A percentile compares a stretch with the other conserved stretches of the same genome.
Evolutionary conservation across 768 basidiomycete genomes (phyloP).

Genomic region (Boletus tomentosulus): DNA sequence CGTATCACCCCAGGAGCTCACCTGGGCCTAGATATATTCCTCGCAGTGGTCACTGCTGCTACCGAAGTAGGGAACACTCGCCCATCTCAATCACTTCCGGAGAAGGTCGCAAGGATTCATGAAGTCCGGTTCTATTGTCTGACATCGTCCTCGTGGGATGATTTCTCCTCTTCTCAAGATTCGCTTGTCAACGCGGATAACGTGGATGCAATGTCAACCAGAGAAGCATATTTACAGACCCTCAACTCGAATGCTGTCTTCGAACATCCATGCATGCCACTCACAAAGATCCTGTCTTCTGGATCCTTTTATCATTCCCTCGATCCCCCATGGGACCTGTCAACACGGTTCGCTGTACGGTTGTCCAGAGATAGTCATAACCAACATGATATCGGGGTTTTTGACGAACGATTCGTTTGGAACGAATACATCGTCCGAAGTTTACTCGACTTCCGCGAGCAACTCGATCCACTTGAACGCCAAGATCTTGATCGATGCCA

Average conservation of each 20-base stretch:
- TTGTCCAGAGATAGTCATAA: conserved; percentile 47
- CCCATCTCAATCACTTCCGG: conserved; percentile 50
- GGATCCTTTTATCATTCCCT: conserved; percentile 92
- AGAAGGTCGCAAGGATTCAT: conserved; percentile 78
- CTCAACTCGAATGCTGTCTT: conserved; percentile 47
- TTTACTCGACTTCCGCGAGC: conserved; percentile 81
- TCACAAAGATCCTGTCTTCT: conserved; percentile 86
- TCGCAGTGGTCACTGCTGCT: conserved; percentile 74
- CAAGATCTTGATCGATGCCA: conserved; percentile 77
- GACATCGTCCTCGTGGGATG: conserved; percentile 82
- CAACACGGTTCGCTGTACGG: conserved; percentile 72
- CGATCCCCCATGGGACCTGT: conserved; percentile 84
- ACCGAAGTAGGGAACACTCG: conserved; percentile 72
- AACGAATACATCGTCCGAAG: conserved; percentile 88
- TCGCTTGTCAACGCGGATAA: conserved; percentile 54
- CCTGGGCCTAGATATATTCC: conserved; percentile 64
- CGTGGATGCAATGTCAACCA: conserved; percentile 41
- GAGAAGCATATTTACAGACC: conserved; percentile 43
- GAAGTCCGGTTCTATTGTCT: conserved; percentile 89
- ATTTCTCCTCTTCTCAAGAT: conserved; percentile 51
- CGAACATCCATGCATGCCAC: conserved; percentile 87
- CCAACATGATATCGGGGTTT: conserved; percentile 50
- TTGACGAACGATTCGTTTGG: conserved; percentile 90
- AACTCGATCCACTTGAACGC: conserved; percentile 65
- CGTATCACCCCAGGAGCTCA: conserved; percentile 5